Evolutionary conservation across 768 basidiomycete genomes (phyloP).

Genomic region (Lentinula detonsa): DNA sequence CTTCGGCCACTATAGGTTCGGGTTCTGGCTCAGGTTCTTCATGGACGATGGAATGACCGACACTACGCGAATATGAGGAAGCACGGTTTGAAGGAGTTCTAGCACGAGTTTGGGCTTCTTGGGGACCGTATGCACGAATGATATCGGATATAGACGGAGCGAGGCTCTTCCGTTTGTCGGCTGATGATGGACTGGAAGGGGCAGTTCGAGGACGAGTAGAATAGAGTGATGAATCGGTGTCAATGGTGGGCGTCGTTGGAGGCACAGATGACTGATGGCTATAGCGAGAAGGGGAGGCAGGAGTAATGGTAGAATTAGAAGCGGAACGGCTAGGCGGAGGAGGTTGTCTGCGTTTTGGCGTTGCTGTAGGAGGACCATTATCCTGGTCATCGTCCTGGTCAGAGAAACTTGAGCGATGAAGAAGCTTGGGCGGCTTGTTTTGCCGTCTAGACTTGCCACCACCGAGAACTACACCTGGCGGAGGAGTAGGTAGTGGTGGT

Average conservation of each 20-base stretch:
- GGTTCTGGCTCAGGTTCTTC: constrained; percentile 54
- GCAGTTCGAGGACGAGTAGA: constrained; percentile 13
- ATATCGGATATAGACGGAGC: constrained; percentile 87
- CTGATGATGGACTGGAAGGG: constrained; percentile 4
- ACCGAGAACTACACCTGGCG: constrained; percentile 72
- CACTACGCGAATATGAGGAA: constrained; percentile 34
- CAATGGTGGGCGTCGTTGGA: constrained; percentile 2
- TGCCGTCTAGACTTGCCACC: constrained; percentile 31
- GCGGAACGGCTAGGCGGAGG: constrained; percentile 13
- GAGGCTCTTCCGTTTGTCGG: constrained; percentile 37
- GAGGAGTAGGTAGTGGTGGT: constrained; percentile 79
- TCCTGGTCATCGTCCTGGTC: constrained; percentile 56
- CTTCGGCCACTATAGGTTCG: constrained; percentile 41
- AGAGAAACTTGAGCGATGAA: constrained; percentile 35
- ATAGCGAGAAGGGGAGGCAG: constrained; percentile 8
- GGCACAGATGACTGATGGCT: constrained; percentile 7
- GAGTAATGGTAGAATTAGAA: constrained; percentile 15
- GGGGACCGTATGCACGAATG: constrained; percentile 74
- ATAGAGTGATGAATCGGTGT: constrained; percentile 15
- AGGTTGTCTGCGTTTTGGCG: constrained; percentile 27
- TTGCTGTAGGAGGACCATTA: constrained; percentile 21
- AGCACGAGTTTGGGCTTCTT: constrained; percentile 42
- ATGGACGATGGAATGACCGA: constrained; percentile 38
- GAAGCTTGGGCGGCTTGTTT: constrained; percentile 23
- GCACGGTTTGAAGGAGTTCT: constrained; percentile 39